Percentiles rank a stretch among this genome's conserved stretches.
phyloP scores from a whole-genome alignment of 305 asterid species.

The Rubia tinctorum region DNA sequence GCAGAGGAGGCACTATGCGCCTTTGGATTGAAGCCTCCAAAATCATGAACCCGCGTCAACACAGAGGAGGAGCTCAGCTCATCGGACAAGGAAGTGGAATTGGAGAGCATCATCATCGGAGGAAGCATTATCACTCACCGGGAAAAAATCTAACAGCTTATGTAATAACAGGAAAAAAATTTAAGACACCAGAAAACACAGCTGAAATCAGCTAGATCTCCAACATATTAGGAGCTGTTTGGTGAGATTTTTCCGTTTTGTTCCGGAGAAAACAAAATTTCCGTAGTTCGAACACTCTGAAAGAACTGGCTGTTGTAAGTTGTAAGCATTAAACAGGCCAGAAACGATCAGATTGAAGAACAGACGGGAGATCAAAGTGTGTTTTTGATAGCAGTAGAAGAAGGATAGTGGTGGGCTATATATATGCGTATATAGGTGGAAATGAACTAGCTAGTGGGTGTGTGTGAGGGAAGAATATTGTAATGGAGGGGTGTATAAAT shows the following conservation, averaged over 20 bases:
- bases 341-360: constrained; percentile 21
- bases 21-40: constrained; percentile 38
- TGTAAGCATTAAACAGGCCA: constrained; percentile 1
- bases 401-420: neutral
- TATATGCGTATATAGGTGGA: constrained; percentile 28
- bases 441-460: constrained; percentile 1
- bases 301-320: neutral
- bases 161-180: neutral
- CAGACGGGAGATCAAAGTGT: constrained; percentile 22
- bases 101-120: constrained; percentile 27
- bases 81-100: constrained; percentile 37
- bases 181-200: too few relatives aligned
- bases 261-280: constrained; percentile 18
- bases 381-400: constrained; percentile 6
- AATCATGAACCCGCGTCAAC: constrained; percentile 39
- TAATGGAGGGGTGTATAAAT: constrained; percentile 25
- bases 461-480: constrained; percentile 22
- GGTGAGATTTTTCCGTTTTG: neutral
- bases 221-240: neutral
- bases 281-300: constrained; percentile 15
- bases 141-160: neutral
- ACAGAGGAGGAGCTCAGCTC: constrained; percentile 40
- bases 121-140: constrained; percentile 39
- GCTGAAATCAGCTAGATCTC: neutral
- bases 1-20: constrained; percentile 28